Evolutionary conservation across 2,329 filamentous ascomycete species (phyloP).

Genomic region (Thelonectria blattea): DNA sequence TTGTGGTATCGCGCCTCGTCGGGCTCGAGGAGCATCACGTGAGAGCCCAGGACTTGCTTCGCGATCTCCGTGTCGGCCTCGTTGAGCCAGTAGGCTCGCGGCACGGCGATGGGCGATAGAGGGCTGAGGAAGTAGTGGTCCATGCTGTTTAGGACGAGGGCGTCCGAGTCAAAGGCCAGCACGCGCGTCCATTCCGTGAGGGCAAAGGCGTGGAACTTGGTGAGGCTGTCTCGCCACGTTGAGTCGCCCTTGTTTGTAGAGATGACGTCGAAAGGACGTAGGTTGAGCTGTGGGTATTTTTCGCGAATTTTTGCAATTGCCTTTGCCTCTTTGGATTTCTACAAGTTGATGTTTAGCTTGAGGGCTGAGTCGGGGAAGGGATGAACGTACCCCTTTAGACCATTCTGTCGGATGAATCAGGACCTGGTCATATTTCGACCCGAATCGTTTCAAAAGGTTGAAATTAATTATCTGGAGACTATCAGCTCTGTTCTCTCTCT

Average conservation of each 20-base stretch:
- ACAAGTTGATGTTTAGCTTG: not conserved
- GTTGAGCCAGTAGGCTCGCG: conserved; percentile 10
- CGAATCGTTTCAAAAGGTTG: not conserved
- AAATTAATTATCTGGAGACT: not conserved
- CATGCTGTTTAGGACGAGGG: conserved; percentile 18
- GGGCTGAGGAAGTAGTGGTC: conserved; percentile 16
- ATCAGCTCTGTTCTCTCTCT: not conserved
- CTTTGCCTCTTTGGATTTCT: not conserved
- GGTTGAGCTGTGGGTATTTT: conserved; percentile 8
- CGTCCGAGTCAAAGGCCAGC: conserved; percentile 20
- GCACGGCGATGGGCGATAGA: conserved; percentile 5
- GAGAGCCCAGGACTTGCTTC: not conserved
- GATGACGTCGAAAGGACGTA: conserved; percentile 10
- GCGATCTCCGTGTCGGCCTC: not conserved
- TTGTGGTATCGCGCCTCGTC: not conserved
- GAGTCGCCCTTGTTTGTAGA: conserved; percentile 20
- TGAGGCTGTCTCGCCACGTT: conserved; percentile 20
- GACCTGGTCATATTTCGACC: not conserved
- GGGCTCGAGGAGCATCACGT: not conserved
- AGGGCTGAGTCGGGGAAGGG: not conserved
- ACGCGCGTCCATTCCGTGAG: conserved; percentile 20
- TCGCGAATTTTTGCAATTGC: not conserved
- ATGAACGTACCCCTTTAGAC: not conserved
- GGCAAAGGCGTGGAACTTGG: conserved; percentile 19
- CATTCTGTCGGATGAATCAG: not conserved